Evolutionary conservation across 1,284 basidiomycete genomes (phyloP), one percentile per base, ranked within the genome.

Genomic region (Laetiporus sulphureus): DNA sequence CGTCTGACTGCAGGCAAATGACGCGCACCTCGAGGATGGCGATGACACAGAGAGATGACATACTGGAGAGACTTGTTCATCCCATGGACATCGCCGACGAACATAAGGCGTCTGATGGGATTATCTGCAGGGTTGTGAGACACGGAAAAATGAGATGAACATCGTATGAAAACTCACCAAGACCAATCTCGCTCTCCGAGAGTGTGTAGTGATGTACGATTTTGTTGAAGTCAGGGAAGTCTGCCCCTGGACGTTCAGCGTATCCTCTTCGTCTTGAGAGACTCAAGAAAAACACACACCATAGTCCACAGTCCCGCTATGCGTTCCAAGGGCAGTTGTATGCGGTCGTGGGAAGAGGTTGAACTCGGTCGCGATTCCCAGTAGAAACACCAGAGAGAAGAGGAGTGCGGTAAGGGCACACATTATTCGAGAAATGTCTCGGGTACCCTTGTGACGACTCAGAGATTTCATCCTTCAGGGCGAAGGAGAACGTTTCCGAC

Each of bases 71-170:
- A 74, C 12, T 69, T 58, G 44, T 76, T 69, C 71, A 83, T 88
- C 33, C 88, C 90, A 67, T 95, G 91, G 2, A 94, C 72, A 54
- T 95, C 91, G 13, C 91, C 91, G 20, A 91, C 64, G 46, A 89
- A 64, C 34, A 93, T 75, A 18, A 83, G 63, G 7, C 87, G 77
- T 46, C 62, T 67, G n/a, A 66, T 54, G 3, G 67, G 60, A 19
- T 73, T 65, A 43, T 71, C 81, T 82, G 43, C 10, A 18, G 27
- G 36, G 5, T 5, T 35, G 33, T 32, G 39, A 36, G 33, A n/a
- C 21, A 36, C n/a, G 33, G 15, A 30, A 30, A 35, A 20, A 18
- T n/a, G 18, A 39, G 20, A 2, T 13, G 6, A 7, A 5, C 11
- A 10, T 10, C 20, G 16, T 27, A 13, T 5, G 11, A 15, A 29